These are phyloP conservation scores for Blastomyces gilchristii DNA, from an alignment of 2,329 filamentous ascomycete species.

Conservation along the genomic window DNA sequence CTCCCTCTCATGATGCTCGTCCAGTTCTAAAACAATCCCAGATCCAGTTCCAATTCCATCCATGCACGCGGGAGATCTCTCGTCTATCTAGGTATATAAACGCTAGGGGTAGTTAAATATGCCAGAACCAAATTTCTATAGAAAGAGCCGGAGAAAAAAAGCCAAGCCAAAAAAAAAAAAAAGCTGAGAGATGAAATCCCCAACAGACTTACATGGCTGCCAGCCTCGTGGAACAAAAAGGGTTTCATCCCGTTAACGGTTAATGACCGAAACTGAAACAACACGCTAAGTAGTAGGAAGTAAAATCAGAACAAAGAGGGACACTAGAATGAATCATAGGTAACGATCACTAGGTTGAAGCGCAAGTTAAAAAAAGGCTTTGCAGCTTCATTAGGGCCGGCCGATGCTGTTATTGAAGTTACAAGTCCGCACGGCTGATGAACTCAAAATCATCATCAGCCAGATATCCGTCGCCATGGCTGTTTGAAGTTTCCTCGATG, in stretches of 20 bases:
- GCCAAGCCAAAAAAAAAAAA: background rate
- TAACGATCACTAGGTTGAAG: background rate
- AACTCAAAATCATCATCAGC: constrained; percentile 35
- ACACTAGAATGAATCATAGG: background rate
- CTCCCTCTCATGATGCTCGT: constrained; percentile 21
- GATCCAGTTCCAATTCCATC: background rate
- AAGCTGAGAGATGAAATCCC: background rate
- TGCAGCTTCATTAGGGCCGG: background rate
- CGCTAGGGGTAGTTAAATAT: background rate
- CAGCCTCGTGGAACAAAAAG: background rate
- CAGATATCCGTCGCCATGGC: constrained; percentile 27
- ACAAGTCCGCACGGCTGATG: constrained; percentile 27
- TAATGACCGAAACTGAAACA: background rate
- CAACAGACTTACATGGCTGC: background rate
- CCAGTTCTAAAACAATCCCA: constrained; percentile 7
- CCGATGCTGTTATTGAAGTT: background rate
- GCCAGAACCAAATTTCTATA: background rate
- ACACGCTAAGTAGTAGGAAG: background rate
- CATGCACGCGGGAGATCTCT: background rate
- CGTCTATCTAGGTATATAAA: background rate
- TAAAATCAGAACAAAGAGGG: background rate
- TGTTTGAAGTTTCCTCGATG: constrained; percentile 25
- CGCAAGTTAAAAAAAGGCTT: background rate
- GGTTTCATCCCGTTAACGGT: background rate
- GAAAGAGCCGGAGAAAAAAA: background rate